Base-by-base conservation (phyloP, 2,329 filamentous ascomycete genomes). In the Curvularia hawaiiensis region DNA sequence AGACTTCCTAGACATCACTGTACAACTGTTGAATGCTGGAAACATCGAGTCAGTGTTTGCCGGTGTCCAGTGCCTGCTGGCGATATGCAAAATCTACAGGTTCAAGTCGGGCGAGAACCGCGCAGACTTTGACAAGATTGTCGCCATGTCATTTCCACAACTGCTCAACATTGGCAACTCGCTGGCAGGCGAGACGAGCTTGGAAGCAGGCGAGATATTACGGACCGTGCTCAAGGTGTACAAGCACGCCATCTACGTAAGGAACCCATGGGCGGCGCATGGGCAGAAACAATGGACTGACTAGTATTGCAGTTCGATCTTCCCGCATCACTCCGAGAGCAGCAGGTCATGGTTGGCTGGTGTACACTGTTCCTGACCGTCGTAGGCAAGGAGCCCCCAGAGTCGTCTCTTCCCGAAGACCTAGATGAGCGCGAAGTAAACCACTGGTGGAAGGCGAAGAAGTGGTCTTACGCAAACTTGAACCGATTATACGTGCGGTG, bases 381-480 rank as follows among this genome's bases (percentile, higher is more conserved):
- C 50, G 90, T 98, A 35, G 88, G 89, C 66, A 98, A 98, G 78
- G 81, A 88, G 22, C 88, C 91, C 35, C 95, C 95, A 4, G 84
- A 90, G 54, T 87, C 84, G 66, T 89, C 93, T 35, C 88, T 98
- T 84, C 77, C 83, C 56, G 92, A 96, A 59, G 91, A 91, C 59
- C 80, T 89, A 51, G 88, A 91, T 57, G 94, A 98, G 73, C 87
- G 95, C 56, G 95, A 98, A 78, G 86, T 89, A 70, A 93, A 97
- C 75, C 92, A 97, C 77, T 99, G 95, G 94, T 99, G 94, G 94
- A 99, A 98, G 82, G 91, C 93, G 63, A 98, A 98, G 88, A 99
- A 99, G 79, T 98, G 95, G 95, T 90, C 94, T 14, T 99, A 97
- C 78, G 96, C 95, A 72, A 98, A 98, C 78, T 80, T 99, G 68